Percentiles rank a stretch among this genome's conserved stretches.
Conservation (phyloP, 2,329 filamentous ascomycete species). For the Pseudogymnoascus sp. region DNA sequence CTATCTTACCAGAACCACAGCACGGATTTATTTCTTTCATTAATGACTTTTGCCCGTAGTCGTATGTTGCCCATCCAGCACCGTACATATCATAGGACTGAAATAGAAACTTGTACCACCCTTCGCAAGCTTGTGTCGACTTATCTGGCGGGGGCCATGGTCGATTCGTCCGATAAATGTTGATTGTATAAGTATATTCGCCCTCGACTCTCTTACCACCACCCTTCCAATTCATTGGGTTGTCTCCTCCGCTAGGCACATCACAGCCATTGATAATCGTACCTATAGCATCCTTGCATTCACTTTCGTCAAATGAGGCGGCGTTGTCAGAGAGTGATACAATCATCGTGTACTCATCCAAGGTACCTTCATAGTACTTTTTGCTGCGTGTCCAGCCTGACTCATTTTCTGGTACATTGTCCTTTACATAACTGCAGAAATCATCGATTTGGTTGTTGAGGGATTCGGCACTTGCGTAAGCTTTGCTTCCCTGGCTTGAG, state of each 20-base stretch:
- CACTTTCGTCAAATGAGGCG: conserved; percentile 16
- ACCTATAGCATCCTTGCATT: conserved; percentile 17
- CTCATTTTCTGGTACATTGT: conserved; percentile 12
- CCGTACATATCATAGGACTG: conserved; percentile 24
- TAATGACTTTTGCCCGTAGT: conserved; percentile 26
- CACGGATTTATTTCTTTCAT: conserved; percentile 21
- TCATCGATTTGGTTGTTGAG: conserved; percentile 27
- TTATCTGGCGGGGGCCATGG: conserved; percentile 25
- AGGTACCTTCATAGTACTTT: conserved; percentile 26
- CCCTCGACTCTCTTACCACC: conserved; percentile 25
- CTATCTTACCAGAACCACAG: conserved; percentile 17
- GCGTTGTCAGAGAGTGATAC: conserved; percentile 6
- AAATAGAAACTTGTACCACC: conserved; percentile 21
- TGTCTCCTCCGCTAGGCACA: conserved; percentile 20
- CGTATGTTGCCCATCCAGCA: conserved; percentile 26
- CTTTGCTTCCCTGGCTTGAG: conserved; percentile 19
- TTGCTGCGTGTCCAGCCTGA: conserved; percentile 22
- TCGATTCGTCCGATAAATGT: conserved; percentile 20
- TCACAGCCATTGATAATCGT: conserved; percentile 30
- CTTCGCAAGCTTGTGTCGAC: conserved; percentile 22
- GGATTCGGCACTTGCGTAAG: conserved; percentile 22
- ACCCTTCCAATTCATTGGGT: conserved; percentile 31
- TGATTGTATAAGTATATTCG: conserved; percentile 26
- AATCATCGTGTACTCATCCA: background rate
- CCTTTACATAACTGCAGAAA: conserved; percentile 25